A percentile compares a stretch with the other conserved stretches of the same genome.
phyloP scores from a whole-genome alignment of 257 asterid species.

The Datura wrightii region DNA sequence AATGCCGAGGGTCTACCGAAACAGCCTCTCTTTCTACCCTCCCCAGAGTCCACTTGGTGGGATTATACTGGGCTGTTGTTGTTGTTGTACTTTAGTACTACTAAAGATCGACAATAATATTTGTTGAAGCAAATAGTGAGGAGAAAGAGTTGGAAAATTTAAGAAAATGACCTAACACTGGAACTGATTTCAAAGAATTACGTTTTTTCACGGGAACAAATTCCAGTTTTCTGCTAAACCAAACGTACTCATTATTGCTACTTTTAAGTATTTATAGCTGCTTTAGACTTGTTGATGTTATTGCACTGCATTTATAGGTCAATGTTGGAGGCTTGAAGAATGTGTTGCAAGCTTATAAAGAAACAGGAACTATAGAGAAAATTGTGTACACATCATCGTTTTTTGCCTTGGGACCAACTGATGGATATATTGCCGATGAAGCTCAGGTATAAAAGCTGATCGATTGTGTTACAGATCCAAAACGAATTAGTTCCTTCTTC shows the following conservation, averaged over 20 bases:
- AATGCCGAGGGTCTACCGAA: neutral
- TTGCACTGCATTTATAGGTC: slow-evolving; percentile 49
- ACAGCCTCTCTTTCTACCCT: too few relatives aligned
- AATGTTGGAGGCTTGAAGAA: slow-evolving; percentile 92
- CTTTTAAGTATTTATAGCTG: slow-evolving; percentile 12
- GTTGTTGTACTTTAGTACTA: neutral
- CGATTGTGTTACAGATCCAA: neutral
- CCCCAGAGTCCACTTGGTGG: too few relatives aligned
- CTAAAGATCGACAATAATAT: neutral
- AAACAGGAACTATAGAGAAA: slow-evolving; percentile 63
- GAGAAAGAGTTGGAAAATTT: neutral
- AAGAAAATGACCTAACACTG: neutral
- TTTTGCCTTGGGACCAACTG: slow-evolving; percentile 90
- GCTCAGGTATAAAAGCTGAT: slow-evolving; percentile 54
- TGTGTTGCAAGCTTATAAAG: slow-evolving; percentile 70
- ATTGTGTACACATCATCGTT: slow-evolving; percentile 88
- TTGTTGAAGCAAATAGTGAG: neutral
- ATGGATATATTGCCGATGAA: slow-evolving; percentile 82
- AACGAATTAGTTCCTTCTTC: neutral
- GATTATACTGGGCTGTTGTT: too few relatives aligned
- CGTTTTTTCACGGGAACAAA: neutral
- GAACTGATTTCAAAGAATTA: neutral
- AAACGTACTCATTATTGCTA: neutral
- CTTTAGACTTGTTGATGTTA: neutral
- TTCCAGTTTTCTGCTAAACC: neutral